These are phyloP conservation scores for Eimeria sp. DNA, from an alignment of 169 alveolate species.

Conservation along the genomic window DNA sequence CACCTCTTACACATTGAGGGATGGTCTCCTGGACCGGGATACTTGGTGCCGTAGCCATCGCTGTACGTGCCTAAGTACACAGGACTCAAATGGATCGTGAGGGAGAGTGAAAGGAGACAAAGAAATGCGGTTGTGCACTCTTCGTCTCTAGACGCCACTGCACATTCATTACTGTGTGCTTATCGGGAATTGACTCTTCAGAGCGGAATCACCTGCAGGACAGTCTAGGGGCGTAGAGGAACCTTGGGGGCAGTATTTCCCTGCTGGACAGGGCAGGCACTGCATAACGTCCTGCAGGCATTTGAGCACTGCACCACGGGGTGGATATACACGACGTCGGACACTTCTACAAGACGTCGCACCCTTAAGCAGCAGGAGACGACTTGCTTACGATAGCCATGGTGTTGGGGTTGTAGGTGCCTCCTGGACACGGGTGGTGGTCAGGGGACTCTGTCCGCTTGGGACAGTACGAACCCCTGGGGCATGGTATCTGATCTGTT, in stretches of 20 bases:
- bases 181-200: background rate
- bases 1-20: constrained; percentile 49
- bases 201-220: constrained; percentile 72
- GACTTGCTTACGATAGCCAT: constrained; percentile 38
- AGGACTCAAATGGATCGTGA: background rate
- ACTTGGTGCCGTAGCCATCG: constrained; percentile 58
- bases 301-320: constrained; percentile 19
- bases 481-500: constrained; percentile 19
- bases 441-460: constrained; percentile 63
- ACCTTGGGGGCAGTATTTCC: constrained; percentile 89
- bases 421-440: constrained; percentile 74
- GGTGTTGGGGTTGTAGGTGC: constrained; percentile 63
- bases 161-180: background rate
- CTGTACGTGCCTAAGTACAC: constrained; percentile 20
- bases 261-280: constrained; percentile 84
- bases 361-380: background rate
- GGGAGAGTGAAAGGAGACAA: background rate
- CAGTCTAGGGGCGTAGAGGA: constrained; percentile 82
- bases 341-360: background rate
- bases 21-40: constrained; percentile 41
- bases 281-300: constrained; percentile 26
- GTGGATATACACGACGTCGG: background rate
- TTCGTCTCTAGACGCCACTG: background rate
- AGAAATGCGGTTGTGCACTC: background rate
- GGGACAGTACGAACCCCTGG: constrained; percentile 76